These are phyloP conservation scores for Rhododendron simsii DNA, from an alignment of 148 eudicot genomes.

Conservation along the genomic window DNA sequence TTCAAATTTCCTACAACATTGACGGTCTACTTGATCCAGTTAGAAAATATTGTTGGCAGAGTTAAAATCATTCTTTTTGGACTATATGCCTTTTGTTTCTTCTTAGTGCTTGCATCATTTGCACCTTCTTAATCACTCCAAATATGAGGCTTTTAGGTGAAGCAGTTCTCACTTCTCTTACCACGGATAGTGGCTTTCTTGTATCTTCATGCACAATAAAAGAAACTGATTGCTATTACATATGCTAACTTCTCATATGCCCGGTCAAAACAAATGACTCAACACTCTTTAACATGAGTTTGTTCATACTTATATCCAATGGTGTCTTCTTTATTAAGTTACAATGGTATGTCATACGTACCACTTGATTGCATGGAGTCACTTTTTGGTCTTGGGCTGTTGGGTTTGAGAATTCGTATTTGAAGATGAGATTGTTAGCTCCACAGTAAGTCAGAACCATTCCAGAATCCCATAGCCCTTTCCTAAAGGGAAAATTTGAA, in stretches of 20 bases:
- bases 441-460: neutral
- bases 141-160: neutral
- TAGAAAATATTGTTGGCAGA: neutral
- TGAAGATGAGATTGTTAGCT: neutral
- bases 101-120: neutral
- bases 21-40: slow-evolving; percentile 2
- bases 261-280: neutral
- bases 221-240: neutral
- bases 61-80: neutral
- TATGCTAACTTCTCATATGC: slow-evolving; percentile 3
- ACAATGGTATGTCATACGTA: neutral
- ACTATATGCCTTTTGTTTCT: neutral
- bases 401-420: neutral
- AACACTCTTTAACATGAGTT: neutral
- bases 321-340: neutral
- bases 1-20: neutral
- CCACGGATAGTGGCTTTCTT: neutral
- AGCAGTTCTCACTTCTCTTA: neutral
- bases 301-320: neutral
- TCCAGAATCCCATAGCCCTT: neutral
- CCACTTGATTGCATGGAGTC: neutral
- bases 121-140: neutral
- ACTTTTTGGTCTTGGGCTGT: neutral
- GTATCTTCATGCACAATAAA: neutral
- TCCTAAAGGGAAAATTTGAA: neutral